Percentiles rank a stretch among this genome's conserved stretches.
Conservation (phyloP, 139 green algal genomes). For the Volvox reticuliferus region DNA sequence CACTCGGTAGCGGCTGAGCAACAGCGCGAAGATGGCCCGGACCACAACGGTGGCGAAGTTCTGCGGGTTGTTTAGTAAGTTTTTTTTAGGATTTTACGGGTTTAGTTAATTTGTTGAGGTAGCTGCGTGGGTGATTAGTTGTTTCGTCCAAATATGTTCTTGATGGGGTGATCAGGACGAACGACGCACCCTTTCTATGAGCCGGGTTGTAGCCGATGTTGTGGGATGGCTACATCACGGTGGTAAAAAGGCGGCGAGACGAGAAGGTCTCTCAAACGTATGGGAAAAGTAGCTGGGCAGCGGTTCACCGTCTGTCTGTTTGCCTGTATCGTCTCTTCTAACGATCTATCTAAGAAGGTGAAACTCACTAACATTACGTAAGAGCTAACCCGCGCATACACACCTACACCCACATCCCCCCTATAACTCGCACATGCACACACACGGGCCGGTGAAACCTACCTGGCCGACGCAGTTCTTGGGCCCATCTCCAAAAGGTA, state of each 20-base stretch:
- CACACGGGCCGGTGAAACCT: not conserved
- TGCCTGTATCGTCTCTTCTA: not conserved
- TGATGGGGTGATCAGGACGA: not conserved
- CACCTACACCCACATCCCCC: not conserved
- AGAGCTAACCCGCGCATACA: too few species aligned
- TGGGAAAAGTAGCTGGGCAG: too few species aligned
- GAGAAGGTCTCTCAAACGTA: too few species aligned
- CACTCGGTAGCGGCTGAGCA: conserved; percentile 22
- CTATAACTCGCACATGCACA: not conserved
- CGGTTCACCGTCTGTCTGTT: too few species aligned
- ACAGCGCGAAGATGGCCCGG: not conserved
- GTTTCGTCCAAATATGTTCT: not conserved
- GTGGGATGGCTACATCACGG: not conserved
- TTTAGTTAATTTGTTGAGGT: not conserved
- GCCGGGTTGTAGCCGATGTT: not conserved
- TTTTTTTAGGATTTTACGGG: not conserved
- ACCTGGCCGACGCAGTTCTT: conserved; percentile 52
- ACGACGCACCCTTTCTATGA: not conserved
- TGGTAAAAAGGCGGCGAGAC: too few species aligned
- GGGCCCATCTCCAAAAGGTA: conserved; percentile 32
- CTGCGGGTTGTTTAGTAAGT: not conserved
- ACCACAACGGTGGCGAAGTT: conserved; percentile 38
- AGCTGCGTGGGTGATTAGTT: not conserved
- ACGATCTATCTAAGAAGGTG: not conserved
- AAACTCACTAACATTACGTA: not conserved